A percentile compares a stretch with the other conserved stretches of the same genome.
phyloP scores from a whole-genome alignment of 345 rosid genomes.

The Erucastrum elatum region DNA sequence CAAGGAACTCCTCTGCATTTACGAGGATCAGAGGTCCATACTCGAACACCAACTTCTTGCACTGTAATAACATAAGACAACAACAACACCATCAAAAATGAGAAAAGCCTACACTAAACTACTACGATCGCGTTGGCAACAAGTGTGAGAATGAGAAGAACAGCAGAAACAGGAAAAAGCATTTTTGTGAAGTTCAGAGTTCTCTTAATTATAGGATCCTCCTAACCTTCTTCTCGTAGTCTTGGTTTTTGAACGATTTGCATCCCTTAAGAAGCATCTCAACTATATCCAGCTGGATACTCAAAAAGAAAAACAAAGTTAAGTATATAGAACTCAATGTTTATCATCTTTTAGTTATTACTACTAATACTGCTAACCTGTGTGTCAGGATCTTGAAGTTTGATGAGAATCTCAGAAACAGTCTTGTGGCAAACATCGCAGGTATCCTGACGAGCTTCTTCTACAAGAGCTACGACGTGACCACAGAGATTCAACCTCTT shows the following conservation, averaged over 20 bases:
- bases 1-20: conserved; percentile 81
- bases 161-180: background rate
- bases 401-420: conserved; percentile 67
- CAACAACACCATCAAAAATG: background rate
- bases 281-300: conserved; percentile 55
- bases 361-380: conserved; percentile 51
- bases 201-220: background rate
- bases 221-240: conserved; percentile 61
- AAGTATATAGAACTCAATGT: background rate
- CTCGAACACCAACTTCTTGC: conserved; percentile 83
- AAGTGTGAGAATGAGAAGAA: background rate
- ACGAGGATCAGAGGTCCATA: conserved; percentile 77
- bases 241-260: conserved; percentile 64
- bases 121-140: background rate
- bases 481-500: conserved; percentile 66
- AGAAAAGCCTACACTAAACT: background rate
- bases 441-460: conserved; percentile 56
- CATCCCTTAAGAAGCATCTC: conserved; percentile 81
- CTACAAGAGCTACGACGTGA: conserved; percentile 44
- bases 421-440: conserved; percentile 73
- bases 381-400: conserved; percentile 84
- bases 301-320: conserved; percentile 12
- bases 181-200: background rate
- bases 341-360: background rate
- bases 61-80: conserved; percentile 46